Conservation (phyloP, 305 asterid genomes). For the Salvia sclarea region DNA sequence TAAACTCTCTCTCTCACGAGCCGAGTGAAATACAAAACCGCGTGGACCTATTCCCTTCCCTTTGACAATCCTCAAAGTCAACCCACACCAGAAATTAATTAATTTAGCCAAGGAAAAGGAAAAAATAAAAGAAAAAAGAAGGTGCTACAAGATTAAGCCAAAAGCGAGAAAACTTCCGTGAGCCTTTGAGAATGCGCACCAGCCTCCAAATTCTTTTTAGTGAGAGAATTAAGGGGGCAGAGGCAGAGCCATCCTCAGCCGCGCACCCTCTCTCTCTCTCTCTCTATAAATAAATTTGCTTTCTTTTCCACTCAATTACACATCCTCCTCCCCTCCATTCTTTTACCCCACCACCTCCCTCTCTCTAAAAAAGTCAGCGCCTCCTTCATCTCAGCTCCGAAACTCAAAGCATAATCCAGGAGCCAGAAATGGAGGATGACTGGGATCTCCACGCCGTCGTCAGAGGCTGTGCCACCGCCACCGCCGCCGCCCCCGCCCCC, state of each 20-base stretch:
- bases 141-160: constrained; percentile 32
- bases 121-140: not conserved
- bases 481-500: constrained; percentile 32
- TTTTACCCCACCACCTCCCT: constrained; percentile 18
- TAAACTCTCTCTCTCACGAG: constrained; percentile 37
- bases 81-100: constrained; percentile 27
- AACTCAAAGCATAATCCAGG: constrained; percentile 20
- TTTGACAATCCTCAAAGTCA: constrained; percentile 57
- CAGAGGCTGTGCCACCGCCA: constrained; percentile 70
- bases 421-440: constrained; percentile 62
- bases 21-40: constrained; percentile 32
- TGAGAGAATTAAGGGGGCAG: too few relatives aligned
- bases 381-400: constrained; percentile 42
- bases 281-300: constrained; percentile 48
- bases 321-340: constrained; percentile 18
- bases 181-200: constrained; percentile 22
- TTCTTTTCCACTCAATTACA: constrained; percentile 36
- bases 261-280: constrained; percentile 10
- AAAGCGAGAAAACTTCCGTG: constrained; percentile 8
- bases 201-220: constrained; percentile 12
- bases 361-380: constrained; percentile 57
- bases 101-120: not conserved
- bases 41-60: constrained; percentile 48
- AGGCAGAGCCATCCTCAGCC: constrained; percentile 4
- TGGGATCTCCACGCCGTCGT: constrained; percentile 99